Conservation (phyloP, 768 basidiomycete species). For the Termitomyces sp. region DNA sequence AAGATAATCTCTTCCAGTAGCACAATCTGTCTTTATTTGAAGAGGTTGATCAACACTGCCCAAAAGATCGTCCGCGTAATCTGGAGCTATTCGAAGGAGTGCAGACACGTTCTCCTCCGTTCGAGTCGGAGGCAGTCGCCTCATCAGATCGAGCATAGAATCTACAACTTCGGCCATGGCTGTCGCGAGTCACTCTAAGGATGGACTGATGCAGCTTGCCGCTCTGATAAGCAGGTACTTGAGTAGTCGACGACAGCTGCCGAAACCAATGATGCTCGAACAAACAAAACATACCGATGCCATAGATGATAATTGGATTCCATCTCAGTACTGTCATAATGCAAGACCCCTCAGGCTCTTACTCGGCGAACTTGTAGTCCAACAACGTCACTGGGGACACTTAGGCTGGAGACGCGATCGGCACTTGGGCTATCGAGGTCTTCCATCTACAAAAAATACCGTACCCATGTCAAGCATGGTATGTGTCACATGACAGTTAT, state of each 20-base stretch:
- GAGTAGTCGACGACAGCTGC: not conserved
- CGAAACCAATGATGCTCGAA: not conserved
- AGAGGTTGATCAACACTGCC: slow-evolving; percentile 95
- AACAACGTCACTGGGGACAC: no score
- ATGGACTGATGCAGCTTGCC: not conserved
- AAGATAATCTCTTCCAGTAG: slow-evolving; percentile 84
- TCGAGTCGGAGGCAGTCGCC: slow-evolving; percentile 88
- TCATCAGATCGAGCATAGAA: slow-evolving; percentile 93
- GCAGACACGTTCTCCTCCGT: slow-evolving; percentile 84
- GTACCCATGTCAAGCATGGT: no score
- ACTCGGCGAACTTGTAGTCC: no score
- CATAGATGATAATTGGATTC: no score
- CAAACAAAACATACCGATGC: not conserved
- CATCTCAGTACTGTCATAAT: no score
- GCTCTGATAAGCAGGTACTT: not conserved
- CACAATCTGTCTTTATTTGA: slow-evolving; percentile 71
- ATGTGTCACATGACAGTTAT: no score
- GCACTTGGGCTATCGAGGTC: no score
- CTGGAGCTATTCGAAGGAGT: slow-evolving; percentile 80
- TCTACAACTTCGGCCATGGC: slow-evolving; percentile 76
- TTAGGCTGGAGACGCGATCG: no score
- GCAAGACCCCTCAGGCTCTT: no score
- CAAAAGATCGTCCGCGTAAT: slow-evolving; percentile 91
- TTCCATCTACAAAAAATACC: no score
- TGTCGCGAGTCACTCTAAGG: slow-evolving; percentile 5